phyloP scores from a whole-genome alignment of 2,329 filamentous ascomycete species.

The Furcasterigmium furcatum region DNA sequence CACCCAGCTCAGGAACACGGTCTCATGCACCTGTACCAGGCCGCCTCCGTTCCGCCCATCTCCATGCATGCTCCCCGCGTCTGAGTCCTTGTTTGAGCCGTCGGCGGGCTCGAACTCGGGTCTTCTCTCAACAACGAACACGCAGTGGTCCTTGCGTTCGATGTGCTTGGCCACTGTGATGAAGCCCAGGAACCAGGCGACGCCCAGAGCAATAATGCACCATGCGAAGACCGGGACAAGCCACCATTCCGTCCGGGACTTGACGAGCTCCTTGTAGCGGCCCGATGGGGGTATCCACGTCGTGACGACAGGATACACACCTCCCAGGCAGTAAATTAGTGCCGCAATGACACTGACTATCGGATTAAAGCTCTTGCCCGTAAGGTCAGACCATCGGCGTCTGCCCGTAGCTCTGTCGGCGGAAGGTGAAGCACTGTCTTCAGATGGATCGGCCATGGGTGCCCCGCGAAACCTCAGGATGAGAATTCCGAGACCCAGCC shows the following conservation, averaged over 20 bases:
- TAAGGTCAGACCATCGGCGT: constrained; percentile 23
- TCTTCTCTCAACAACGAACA: constrained; percentile 28
- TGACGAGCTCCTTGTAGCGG: background rate
- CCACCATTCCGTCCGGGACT: constrained; percentile 18
- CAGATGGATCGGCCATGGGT: constrained; percentile 14
- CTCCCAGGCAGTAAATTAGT: constrained; percentile 23
- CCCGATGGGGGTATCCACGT: constrained; percentile 24
- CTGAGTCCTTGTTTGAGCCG: constrained; percentile 11
- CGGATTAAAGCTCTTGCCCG: constrained; percentile 24
- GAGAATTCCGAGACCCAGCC: constrained; percentile 29
- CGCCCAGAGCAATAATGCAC: constrained; percentile 20
- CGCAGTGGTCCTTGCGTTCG: constrained; percentile 22
- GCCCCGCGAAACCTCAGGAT: constrained; percentile 29
- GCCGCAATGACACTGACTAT: constrained; percentile 25
- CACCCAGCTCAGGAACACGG: constrained; percentile 29
- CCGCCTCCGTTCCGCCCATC: constrained; percentile 14
- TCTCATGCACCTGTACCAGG: constrained; percentile 31
- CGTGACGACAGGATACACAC: constrained; percentile 26
- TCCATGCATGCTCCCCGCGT: constrained; percentile 7
- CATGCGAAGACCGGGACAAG: constrained; percentile 25
- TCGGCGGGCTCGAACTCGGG: constrained; percentile 27
- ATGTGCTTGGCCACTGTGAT: constrained; percentile 21
- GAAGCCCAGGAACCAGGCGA: constrained; percentile 31
- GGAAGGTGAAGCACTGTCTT: constrained; percentile 2
- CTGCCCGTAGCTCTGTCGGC: constrained; percentile 10